Evolutionary conservation across 2,329 filamentous ascomycete genomes (phyloP).

Genomic region (Paraphoma chrysanthemicola): DNA sequence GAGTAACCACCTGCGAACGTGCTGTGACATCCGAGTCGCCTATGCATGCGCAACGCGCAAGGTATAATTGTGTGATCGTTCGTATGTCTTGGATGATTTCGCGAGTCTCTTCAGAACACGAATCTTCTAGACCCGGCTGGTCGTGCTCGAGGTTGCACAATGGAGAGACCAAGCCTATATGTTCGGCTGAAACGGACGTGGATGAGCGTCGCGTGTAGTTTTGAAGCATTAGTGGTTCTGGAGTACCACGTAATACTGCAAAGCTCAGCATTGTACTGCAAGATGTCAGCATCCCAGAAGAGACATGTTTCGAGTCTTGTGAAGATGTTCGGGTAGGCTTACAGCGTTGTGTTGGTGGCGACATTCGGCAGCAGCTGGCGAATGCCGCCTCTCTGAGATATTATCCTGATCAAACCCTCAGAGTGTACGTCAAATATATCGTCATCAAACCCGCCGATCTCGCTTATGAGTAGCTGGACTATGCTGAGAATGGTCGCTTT

Average conservation of each 20-base stretch:
- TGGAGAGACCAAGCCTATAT: constrained; percentile 26
- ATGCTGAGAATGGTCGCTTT: constrained; percentile 36
- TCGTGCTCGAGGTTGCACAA: constrained; percentile 27
- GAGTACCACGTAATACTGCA: constrained; percentile 27
- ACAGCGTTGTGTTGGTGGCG: constrained; percentile 37
- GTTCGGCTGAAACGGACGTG: constrained; percentile 4
- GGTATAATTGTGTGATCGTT: constrained; percentile 26
- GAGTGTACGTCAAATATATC: constrained; percentile 39
- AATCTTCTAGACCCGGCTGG: constrained; percentile 16
- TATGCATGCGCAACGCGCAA: constrained; percentile 24
- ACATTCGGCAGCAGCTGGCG: constrained; percentile 18
- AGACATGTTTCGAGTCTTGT: background rate
- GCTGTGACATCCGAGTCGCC: constrained; percentile 8
- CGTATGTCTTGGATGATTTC: constrained; percentile 37
- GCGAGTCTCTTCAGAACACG: constrained; percentile 28
- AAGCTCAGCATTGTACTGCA: constrained; percentile 32
- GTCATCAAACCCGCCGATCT: constrained; percentile 37
- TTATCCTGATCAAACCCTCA: constrained; percentile 34
- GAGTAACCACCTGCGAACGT: constrained; percentile 18
- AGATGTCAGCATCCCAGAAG: constrained; percentile 1
- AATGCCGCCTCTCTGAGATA: constrained; percentile 34
- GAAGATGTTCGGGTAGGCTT: constrained; percentile 11
- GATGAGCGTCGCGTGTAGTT: constrained; percentile 18
- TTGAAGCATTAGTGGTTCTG: constrained; percentile 25
- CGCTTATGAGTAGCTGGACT: constrained; percentile 40